Conservation (phyloP, 148 eudicot species). For the Chenopodium suecicum region DNA sequence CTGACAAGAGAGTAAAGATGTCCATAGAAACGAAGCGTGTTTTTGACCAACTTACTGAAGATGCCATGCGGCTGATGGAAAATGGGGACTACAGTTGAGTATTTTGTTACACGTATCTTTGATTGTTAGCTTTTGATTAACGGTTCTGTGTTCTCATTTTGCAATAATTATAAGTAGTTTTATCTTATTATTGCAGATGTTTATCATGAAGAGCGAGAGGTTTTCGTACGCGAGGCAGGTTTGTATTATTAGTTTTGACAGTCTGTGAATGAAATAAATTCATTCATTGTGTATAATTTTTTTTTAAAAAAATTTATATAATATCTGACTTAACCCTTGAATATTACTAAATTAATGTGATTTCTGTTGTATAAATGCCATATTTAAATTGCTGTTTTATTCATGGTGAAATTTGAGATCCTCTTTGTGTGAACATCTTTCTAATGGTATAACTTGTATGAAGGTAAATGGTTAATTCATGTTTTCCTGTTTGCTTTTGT, state of each 20-base stretch:
- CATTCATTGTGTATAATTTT: neutral
- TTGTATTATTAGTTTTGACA: constrained; percentile 6
- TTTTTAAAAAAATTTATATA: neutral
- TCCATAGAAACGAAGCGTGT: constrained; percentile 62
- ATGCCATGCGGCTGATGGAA: constrained; percentile 93
- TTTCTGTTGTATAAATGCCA: neutral
- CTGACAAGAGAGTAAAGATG: constrained; percentile 83
- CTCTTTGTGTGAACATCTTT: neutral
- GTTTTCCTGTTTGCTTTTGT: neutral
- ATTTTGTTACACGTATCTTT: constrained; percentile 12
- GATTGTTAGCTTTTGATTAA: constrained; percentile 2
- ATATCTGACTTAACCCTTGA: neutral
- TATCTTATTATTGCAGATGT: constrained; percentile 57
- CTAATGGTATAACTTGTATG: neutral
- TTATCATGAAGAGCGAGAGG: constrained; percentile 80
- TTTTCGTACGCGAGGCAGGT: constrained; percentile 97
- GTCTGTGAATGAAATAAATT: neutral
- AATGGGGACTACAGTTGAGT: constrained; percentile 87
- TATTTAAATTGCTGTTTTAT: neutral
- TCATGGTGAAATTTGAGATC: neutral
- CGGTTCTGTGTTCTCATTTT: constrained; percentile 5
- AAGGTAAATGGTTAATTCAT: neutral
- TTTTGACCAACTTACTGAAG: constrained; percentile 98
- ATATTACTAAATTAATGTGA: too few species aligned
- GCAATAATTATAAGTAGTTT: constrained; percentile 1